phyloP scores from a whole-genome alignment of 225 moss, liverwort and hornwort species.

The Physcomitrium patens region DNA sequence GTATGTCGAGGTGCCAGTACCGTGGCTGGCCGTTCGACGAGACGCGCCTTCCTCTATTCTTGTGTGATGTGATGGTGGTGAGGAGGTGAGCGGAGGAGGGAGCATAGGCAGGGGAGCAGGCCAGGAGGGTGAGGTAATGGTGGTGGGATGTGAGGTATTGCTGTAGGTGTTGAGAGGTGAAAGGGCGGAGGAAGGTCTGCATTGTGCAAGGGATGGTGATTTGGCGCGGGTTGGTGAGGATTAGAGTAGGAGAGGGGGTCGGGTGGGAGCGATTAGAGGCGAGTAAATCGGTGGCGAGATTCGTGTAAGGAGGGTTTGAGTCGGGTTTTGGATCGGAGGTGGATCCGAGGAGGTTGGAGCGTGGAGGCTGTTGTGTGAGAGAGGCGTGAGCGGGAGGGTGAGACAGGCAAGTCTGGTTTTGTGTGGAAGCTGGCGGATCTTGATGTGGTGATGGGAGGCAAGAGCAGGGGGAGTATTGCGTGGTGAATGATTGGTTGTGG shows the following conservation, averaged over 20 bases:
- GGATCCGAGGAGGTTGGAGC: conserved; percentile 9
- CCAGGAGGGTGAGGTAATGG: not conserved
- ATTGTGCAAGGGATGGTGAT: conserved; percentile 15
- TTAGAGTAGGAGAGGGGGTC: not conserved
- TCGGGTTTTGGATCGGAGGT: conserved; percentile 22
- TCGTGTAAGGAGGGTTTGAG: not conserved
- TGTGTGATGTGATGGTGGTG: not conserved
- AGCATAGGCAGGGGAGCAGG: no score
- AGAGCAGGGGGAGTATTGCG: not conserved
- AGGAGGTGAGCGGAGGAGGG: not conserved
- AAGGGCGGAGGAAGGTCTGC: not conserved
- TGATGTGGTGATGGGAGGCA: not conserved
- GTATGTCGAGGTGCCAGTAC: conserved; percentile 13
- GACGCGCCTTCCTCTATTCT: not conserved
- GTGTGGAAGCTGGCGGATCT: conserved; percentile 16
- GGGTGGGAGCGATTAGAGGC: not conserved
- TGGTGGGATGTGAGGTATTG: not conserved
- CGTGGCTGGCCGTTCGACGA: not conserved
- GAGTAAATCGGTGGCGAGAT: conserved; percentile 8
- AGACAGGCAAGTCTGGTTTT: not conserved
- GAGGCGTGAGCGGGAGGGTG: not conserved
- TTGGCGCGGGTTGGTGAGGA: not conserved
- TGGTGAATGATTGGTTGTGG: conserved; percentile 7
- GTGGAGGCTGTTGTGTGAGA: not conserved
- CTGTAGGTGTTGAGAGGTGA: conserved; percentile 8